Conservation (phyloP, 805 yeast species). For the Cyberlindnera euphorbiiphila region DNA sequence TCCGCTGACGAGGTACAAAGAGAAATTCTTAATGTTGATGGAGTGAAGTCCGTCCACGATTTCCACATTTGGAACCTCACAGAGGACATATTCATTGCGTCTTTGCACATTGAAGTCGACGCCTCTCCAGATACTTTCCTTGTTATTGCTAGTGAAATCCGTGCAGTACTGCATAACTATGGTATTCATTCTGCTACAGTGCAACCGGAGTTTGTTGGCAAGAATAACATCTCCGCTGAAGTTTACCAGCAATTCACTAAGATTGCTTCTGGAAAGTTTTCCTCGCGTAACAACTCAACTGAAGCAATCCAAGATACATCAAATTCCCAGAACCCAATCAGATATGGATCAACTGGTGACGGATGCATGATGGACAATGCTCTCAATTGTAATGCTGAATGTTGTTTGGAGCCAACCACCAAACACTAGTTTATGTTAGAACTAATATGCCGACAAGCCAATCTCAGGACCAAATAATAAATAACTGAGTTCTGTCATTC, state of each 20-base stretch:
- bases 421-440: not conserved
- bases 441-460: too few relatives aligned
- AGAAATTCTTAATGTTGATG: conserved; percentile 62
- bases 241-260: conserved; percentile 33
- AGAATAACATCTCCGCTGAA: conserved; percentile 28
- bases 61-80: conserved; percentile 95
- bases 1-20: conserved; percentile 69
- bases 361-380: conserved; percentile 50
- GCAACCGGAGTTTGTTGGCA: conserved; percentile 79
- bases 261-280: conserved; percentile 31
- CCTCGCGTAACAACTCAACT: conserved; percentile 20
- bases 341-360: conserved; percentile 33
- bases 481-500: too few relatives aligned
- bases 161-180: conserved; percentile 72
- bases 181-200: conserved; percentile 93
- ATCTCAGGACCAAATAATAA: too few relatives aligned
- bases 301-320: conserved; percentile 10
- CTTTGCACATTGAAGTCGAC: conserved; percentile 78
- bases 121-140: conserved; percentile 63
- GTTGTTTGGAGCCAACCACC: conserved; percentile 32
- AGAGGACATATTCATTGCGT: conserved; percentile 81
- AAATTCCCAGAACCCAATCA: conserved; percentile 1
- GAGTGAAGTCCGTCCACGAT: conserved; percentile 86
- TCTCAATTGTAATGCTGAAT: conserved; percentile 45
- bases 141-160: conserved; percentile 67